Conservation (phyloP, 306 rosid species). For the Cucurbita maxima region DNA sequence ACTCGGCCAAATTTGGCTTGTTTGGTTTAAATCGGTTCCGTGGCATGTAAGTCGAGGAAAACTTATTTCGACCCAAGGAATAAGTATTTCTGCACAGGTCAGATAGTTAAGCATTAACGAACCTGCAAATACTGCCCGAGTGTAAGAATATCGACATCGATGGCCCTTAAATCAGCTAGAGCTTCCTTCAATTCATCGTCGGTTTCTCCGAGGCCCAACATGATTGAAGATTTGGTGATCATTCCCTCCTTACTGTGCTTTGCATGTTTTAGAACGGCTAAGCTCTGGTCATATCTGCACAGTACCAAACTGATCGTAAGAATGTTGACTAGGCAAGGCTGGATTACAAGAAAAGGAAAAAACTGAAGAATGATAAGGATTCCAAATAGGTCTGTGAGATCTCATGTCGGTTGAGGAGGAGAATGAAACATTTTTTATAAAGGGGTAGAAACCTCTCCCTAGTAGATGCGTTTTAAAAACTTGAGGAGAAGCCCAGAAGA, state of each 20-base stretch:
- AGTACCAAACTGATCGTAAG: conserved; percentile 9
- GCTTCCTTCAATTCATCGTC: conserved; percentile 78
- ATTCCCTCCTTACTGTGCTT: conserved; percentile 65
- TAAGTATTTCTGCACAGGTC: background rate
- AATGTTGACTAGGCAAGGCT: conserved; percentile 6
- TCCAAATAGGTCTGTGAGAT: background rate
- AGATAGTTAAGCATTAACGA: conserved; percentile 6
- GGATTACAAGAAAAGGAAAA: background rate
- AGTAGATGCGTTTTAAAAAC: no score
- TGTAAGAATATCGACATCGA: conserved; percentile 83
- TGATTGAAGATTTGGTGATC: conserved; percentile 90
- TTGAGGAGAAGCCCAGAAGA: no score
- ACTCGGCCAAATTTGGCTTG: background rate
- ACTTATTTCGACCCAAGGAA: background rate
- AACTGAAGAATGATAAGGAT: background rate
- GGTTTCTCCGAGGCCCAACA: conserved; percentile 94
- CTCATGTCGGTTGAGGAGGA: no score
- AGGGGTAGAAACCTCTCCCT: no score
- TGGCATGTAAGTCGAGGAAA: background rate
- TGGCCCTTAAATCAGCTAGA: conserved; percentile 63
- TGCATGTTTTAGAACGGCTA: conserved; percentile 71
- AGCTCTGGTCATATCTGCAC: conserved; percentile 77
- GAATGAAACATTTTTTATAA: no score
- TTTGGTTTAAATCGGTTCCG: background rate
- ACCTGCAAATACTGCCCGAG: conserved; percentile 97